Conservation (phyloP, 495 filamentous ascomycete species). For the Stereocaulon alpinum region DNA sequence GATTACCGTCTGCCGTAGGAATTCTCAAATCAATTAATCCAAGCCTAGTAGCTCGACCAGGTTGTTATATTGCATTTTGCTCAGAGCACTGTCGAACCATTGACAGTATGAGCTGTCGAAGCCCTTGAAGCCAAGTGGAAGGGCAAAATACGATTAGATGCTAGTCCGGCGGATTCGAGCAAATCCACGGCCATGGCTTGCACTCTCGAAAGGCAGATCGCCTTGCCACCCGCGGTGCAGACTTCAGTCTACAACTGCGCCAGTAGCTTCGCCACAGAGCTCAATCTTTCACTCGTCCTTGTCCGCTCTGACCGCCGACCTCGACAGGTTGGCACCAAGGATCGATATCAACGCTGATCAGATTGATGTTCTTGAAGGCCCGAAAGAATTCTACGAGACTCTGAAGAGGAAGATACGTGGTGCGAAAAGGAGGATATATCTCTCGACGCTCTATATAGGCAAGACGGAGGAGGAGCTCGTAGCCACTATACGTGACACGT, state of each 20-base stretch:
- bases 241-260: not conserved
- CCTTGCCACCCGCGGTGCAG: not conserved
- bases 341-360: constrained; percentile 78
- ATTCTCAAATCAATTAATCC: too few relatives aligned
- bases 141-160: constrained; percentile 10
- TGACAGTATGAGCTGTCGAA: not conserved
- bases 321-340: constrained; percentile 80
- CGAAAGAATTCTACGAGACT: constrained; percentile 74
- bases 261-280: not conserved
- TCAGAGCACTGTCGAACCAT: not conserved
- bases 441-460: constrained; percentile 93
- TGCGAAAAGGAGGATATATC: constrained; percentile 70
- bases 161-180: constrained; percentile 5
- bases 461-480: constrained; percentile 89
- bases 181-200: constrained; percentile 10
- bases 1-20: too few relatives aligned
- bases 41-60: too few relatives aligned
- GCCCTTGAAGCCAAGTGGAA: not conserved
- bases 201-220: not conserved
- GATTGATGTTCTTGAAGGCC: constrained; percentile 67
- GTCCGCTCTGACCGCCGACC: constrained; percentile 61
- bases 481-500: constrained; percentile 61
- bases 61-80: not conserved
- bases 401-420: constrained; percentile 78
- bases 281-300: constrained; percentile 29